Conservation (phyloP, 2,329 filamentous ascomycete species). For the Monosporascus sp. region DNA sequence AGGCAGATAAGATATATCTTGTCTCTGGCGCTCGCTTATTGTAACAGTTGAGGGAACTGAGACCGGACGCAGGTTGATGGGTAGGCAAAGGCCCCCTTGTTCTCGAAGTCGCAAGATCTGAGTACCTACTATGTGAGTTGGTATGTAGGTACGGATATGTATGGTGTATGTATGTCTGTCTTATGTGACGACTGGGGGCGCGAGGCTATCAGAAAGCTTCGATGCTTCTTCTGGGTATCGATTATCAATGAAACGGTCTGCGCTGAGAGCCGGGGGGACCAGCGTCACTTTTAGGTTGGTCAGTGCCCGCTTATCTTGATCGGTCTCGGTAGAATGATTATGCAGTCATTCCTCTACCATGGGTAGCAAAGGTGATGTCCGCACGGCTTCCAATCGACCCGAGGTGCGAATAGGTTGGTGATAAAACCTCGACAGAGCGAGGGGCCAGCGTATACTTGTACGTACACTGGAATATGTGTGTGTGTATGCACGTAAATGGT, state of each 20-base stretch:
- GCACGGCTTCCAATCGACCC: not conserved
- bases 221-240: too few species aligned
- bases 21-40: constrained; percentile 20
- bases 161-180: too few species aligned
- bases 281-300: not conserved
- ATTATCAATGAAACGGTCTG: not conserved
- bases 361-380: not conserved
- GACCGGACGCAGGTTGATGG: constrained; percentile 12
- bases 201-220: too few species aligned
- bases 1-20: constrained; percentile 6
- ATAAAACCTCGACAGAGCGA: too few species aligned
- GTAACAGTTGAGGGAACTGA: constrained; percentile 12
- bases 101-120: constrained; percentile 23
- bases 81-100: constrained; percentile 18
- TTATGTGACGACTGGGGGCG: too few species aligned
- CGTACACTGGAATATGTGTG: too few species aligned
- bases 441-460: too few species aligned
- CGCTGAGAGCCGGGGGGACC: not conserved
- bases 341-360: not conserved
- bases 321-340: not conserved
- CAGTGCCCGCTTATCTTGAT: not conserved
- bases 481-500: too few species aligned
- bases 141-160: too few species aligned
- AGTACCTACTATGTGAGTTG: not conserved
- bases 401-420: too few species aligned